Conservation (phyloP, 371 early-diverging fungal genomes). For the Catenaria anguillulae region DNA sequence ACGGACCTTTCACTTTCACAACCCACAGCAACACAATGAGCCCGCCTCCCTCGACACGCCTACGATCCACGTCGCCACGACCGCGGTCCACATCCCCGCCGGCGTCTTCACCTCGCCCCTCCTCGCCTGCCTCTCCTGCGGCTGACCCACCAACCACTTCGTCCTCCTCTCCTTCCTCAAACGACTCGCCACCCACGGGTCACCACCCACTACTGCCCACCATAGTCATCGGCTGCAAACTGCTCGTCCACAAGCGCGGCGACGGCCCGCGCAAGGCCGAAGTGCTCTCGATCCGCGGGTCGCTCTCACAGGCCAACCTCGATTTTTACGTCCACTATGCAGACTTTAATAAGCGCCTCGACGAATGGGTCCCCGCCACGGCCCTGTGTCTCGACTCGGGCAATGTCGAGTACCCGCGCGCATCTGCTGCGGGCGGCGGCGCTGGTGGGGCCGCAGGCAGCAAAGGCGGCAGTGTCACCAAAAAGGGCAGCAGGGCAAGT, state of each 20-base stretch:
- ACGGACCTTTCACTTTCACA: too few relatives aligned
- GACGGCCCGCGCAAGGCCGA: conserved; percentile 72
- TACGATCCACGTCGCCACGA: too few relatives aligned
- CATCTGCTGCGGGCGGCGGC: background rate
- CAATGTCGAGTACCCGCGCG: conserved; percentile 44
- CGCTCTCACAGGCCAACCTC: conserved; percentile 9
- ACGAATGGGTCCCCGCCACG: conserved; percentile 87
- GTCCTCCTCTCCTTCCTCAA: too few relatives aligned
- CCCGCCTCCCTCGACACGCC: too few relatives aligned
- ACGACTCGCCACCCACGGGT: too few relatives aligned
- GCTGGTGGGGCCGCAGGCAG: conserved; percentile 13
- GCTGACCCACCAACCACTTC: too few relatives aligned
- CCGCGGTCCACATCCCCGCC: too few relatives aligned
- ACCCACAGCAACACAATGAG: too few relatives aligned
- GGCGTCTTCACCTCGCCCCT: too few relatives aligned
- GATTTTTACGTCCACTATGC: conserved; percentile 97
- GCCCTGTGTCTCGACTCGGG: conserved; percentile 48
- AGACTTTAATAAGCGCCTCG: conserved; percentile 96
- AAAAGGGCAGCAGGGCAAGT: background rate
- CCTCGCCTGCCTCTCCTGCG: too few relatives aligned
- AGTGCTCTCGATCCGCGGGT: conserved; percentile 65
- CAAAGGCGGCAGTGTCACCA: background rate
- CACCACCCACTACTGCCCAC: too few relatives aligned
- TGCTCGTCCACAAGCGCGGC: conserved; percentile 38
- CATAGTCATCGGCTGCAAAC: conserved; percentile 47